Evolutionary conservation across 176 grass and related monocot genomes (phyloP).

Genomic region (Puya raimondii): DNA sequence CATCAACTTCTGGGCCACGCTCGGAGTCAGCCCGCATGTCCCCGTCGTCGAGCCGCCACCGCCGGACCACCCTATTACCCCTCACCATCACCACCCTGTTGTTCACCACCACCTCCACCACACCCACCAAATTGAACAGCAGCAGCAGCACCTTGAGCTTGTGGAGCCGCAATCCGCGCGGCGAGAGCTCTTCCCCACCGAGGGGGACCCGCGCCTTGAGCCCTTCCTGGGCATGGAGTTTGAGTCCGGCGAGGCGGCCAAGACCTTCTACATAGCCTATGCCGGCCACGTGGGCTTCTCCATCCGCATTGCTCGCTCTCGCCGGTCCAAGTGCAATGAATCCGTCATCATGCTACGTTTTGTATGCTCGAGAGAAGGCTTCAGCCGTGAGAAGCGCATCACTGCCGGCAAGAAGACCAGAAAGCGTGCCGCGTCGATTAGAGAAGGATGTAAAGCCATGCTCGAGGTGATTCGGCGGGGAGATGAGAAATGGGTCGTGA

Average conservation of each 20-base stretch:
- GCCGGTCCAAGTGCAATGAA: conserved; percentile 70
- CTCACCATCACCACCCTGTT: conserved; percentile 9
- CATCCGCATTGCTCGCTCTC: conserved; percentile 64
- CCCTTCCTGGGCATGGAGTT: conserved; percentile 90
- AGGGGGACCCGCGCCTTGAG: conserved; percentile 49
- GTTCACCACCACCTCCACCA: conserved; percentile 29
- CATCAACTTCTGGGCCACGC: conserved; percentile 92
- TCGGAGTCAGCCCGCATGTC: conserved; percentile 72
- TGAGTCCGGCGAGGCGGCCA: conserved; percentile 78
- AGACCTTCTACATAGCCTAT: conserved; percentile 94
- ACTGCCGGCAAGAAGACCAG: conserved; percentile 70
- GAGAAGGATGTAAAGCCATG: conserved; percentile 95
- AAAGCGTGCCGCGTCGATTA: conserved; percentile 70
- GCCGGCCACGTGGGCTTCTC: conserved; percentile 75
- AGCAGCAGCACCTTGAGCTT: conserved; percentile 34
- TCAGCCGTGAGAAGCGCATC: conserved; percentile 52
- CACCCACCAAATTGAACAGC: conserved; percentile 13
- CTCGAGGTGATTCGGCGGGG: conserved; percentile 77
- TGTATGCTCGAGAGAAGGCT: conserved; percentile 84
- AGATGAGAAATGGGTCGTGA: conserved; percentile 77
- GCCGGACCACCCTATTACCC: neutral
- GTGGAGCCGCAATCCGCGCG: conserved; percentile 41
- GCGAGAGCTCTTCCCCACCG: conserved; percentile 54
- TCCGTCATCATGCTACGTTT: conserved; percentile 92
- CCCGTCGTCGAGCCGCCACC: conserved; percentile 35